phyloP scores from a whole-genome alignment of 2,329 filamentous ascomycete species.

The Fusarium tanahbumbuense region DNA sequence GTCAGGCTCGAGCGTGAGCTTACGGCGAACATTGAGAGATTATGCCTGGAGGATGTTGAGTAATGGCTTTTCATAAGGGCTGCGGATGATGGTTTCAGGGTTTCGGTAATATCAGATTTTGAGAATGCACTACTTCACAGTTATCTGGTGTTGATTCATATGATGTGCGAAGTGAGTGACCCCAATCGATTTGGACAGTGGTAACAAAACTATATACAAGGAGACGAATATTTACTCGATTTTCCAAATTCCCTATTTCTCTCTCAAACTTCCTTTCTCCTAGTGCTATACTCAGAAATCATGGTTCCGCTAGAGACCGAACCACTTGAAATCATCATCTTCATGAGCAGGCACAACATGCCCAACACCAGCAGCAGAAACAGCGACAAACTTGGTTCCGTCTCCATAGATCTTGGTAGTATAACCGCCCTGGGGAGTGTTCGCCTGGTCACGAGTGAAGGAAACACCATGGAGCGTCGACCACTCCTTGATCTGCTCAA shows the following conservation, averaged over 20 bases:
- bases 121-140: no score
- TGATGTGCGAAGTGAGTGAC: not conserved
- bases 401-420: conserved; percentile 14
- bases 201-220: not conserved
- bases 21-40: no score
- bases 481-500: conserved; percentile 69
- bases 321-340: conserved; percentile 14
- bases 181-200: no score
- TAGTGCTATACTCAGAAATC: no score
- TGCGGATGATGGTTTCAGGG: no score
- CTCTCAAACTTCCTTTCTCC: not conserved
- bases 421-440: not conserved
- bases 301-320: not conserved
- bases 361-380: conserved; percentile 10
- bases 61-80: no score
- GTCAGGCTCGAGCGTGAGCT: no score
- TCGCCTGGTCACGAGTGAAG: not conserved
- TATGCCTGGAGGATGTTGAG: no score
- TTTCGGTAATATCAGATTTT: no score
- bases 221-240: not conserved
- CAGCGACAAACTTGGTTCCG: conserved; percentile 10
- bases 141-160: not conserved
- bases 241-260: not conserved
- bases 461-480: conserved; percentile 1
- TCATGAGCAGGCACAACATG: not conserved